These are phyloP conservation scores for Tylopilus sp. DNA, from an alignment of 768 basidiomycete species.

Conservation along the genomic window DNA sequence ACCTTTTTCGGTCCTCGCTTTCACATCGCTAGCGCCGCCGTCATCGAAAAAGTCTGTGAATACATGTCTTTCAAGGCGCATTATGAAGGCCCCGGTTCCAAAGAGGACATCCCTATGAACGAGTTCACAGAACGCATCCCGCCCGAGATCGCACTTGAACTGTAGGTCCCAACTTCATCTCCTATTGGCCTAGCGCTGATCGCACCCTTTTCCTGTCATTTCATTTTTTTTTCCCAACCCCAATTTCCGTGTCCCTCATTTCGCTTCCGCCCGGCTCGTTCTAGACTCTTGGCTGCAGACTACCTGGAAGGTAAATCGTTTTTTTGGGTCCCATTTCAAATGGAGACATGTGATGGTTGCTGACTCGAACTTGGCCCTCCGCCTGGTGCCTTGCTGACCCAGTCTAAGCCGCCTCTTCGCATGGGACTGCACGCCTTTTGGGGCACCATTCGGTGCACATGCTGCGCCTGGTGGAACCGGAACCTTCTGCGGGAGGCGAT, in stretches of 20 bases:
- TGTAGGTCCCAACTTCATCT: conserved; percentile 51
- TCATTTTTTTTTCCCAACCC: conserved; percentile 3
- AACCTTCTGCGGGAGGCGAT: conserved; percentile 1
- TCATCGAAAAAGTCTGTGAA: conserved; percentile 86
- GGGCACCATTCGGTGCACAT: neutral
- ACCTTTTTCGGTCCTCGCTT: neutral
- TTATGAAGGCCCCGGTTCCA: conserved; percentile 64
- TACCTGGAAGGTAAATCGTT: conserved; percentile 55
- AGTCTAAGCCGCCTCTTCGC: conserved; percentile 9
- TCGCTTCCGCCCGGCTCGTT: conserved; percentile 4
- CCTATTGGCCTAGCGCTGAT: conserved; percentile 13
- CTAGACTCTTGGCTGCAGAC: conserved; percentile 59
- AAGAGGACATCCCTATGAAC: conserved; percentile 71
- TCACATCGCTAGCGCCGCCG: conserved; percentile 45
- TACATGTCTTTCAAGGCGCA: conserved; percentile 84
- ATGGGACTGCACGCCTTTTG: neutral
- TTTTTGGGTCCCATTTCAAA: conserved; percentile 16
- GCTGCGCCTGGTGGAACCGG: neutral
- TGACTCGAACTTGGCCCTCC: conserved; percentile 12
- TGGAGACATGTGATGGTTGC: neutral
- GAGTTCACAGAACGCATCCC: conserved; percentile 83
- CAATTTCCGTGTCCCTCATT: neutral
- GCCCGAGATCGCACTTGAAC: conserved; percentile 83
- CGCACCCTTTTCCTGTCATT: neutral
- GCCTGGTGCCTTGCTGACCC: conserved; percentile 6